Evolutionary conservation across 768 basidiomycete species (phyloP), one percentile per base, ranked within the genome.

Genomic region (Crassisporium funariophilum): DNA sequence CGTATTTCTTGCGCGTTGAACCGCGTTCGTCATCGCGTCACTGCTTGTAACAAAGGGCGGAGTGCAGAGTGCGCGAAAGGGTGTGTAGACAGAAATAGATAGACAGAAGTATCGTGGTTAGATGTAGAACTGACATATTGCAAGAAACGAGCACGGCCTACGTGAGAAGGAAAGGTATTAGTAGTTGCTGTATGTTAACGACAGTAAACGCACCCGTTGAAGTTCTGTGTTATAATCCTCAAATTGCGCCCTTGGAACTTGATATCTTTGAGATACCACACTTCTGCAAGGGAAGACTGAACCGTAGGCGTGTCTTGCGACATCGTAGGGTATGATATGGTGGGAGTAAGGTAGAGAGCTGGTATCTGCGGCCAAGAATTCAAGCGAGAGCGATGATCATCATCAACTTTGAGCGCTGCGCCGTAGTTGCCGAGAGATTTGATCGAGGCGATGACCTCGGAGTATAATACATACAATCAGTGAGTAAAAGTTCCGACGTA

Each of bases 111-210:
- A n/a, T n/a, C n/a, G n/a, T n/a, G n/a, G n/a, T n/a, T n/a, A 15
- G 22, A 33, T 34, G 5, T 20, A 21, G 4, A 34, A 62, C 78
- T 56, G 59, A 89, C 90, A 93, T 48, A 93, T 88, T 20, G 91
- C 92, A 56, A 95, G 91, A 54, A 95, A 88, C 0, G 90, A 92
- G 60, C 92, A 95, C 7, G 92, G 91, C 7, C 92, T 94, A 60
- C 13, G 35, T 22, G 21, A 52, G 38, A 45, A 43, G 19, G 31
- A 25, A n/a, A n/a, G 23, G 15, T 27, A 37, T 35, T 38, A 21
- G 36, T 21, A 38, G 39, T 19, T 20, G 13, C 25, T 39, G 38
- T 40, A 35, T 41, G 46, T 22, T 17, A 45, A 42, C 9, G 17
- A 31, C 13, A 25, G 17, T 37, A 34, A 25, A 73, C 83, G 49